Evolutionary conservation across 2,329 filamentous ascomycete species (phyloP), one percentile per base, ranked within the genome.

Genomic region (Exophiala alcalophila): DNA sequence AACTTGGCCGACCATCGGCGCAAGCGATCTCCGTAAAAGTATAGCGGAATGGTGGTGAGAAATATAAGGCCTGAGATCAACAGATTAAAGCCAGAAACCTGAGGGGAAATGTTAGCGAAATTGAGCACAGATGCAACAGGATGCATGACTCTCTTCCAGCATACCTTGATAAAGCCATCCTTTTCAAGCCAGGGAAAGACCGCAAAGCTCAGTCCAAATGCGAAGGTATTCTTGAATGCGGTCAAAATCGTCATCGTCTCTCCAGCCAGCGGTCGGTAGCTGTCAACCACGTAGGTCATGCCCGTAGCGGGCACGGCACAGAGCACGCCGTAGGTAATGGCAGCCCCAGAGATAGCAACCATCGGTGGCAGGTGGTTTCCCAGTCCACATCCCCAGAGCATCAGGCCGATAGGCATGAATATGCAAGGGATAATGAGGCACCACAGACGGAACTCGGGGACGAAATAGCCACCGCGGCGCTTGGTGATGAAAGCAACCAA

Each of bases 391-490:
- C 43, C 43, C 36, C 37, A 96, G 2, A 88, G 90, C 81, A 95
- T 94, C 10, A 96, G 75, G 0, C 91, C 91, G 16, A 90, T 78
- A 1, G 82, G 80, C 0, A 88, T 95, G 2, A 81, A 79, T 37
- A 95, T 57, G 1, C 82, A 71, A 23, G 95, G 82, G 0, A 89
- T 90, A 3, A 83, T 65, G 0, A 81, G 86, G 89, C 96, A 94
- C 30, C 94, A 77, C 0, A 94, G 76, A 6, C 89, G 79, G 59
- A 92, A 96, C 63, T 97, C 90, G 1, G 91, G 90, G 62, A 95
- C 89, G 61, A 95, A 96, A 4, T 96, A 71, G 2, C 91, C 91
- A 10, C 86, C 87, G 55, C 96, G 96, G 20, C 82, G 81, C 29
- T 81, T 77, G 1, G 86, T 77, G 83, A 97, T 87, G 44, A 71